Evolutionary conservation across 495 filamentous ascomycete species (phyloP).

Genomic region (Glonium stellatum): DNA sequence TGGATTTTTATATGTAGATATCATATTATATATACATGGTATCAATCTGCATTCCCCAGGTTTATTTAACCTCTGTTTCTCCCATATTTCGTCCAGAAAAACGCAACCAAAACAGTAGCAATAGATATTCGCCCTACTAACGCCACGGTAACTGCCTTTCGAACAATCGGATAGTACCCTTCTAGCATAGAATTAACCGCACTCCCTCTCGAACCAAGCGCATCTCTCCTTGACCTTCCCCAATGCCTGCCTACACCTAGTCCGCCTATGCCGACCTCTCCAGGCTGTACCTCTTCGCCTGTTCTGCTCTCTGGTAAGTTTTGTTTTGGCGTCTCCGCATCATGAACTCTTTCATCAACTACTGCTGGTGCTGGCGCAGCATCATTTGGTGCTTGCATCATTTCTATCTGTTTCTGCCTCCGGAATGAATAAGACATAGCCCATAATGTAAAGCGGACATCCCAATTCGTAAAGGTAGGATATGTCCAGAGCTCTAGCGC

Average conservation of each 20-base stretch:
- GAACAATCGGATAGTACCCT: constrained; percentile 62
- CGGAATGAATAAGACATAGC: constrained; percentile 56
- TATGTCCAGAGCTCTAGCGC: constrained; percentile 60
- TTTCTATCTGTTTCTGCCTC: constrained; percentile 47
- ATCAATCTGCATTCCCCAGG: neutral
- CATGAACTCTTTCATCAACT: constrained; percentile 34
- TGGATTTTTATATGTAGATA: too few species aligned
- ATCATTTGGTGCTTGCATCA: constrained; percentile 27
- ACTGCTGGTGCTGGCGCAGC: neutral
- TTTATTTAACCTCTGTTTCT: neutral
- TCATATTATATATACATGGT: neutral
- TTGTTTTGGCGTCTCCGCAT: constrained; percentile 22
- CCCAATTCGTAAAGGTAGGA: constrained; percentile 64
- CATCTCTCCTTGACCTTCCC: constrained; percentile 29
- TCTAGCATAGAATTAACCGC: constrained; percentile 58
- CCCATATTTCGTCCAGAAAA: constrained; percentile 17
- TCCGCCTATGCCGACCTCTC: constrained; percentile 43
- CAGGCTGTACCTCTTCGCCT: constrained; percentile 31
- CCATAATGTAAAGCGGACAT: constrained; percentile 55
- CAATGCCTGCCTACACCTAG: constrained; percentile 45
- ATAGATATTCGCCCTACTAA: constrained; percentile 37
- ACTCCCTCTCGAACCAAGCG: constrained; percentile 27
- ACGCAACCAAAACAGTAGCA: constrained; percentile 12
- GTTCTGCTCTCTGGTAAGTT: constrained; percentile 4
- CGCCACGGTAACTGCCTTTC: constrained; percentile 52